Conservation (phyloP, 2,329 filamentous ascomycete genomes). For the Neopestalotiopsis sp. region DNA sequence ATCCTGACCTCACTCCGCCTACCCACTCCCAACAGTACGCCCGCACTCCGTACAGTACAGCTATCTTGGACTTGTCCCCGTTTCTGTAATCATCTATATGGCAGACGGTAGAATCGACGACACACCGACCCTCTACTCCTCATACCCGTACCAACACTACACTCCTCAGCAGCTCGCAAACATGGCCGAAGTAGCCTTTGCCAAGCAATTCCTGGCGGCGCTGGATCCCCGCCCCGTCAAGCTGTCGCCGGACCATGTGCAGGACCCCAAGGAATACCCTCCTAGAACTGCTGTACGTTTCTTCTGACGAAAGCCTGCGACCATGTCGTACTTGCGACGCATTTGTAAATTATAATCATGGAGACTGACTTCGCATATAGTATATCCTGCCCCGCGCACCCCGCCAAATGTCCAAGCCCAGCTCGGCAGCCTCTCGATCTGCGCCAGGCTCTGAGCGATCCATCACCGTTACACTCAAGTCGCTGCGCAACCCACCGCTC, state of each 20-base stretch:
- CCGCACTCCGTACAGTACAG: conserved; percentile 4
- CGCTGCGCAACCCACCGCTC: conserved; percentile 75
- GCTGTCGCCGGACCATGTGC: conserved; percentile 87
- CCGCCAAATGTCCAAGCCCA: conserved; percentile 56
- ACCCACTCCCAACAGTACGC: not conserved
- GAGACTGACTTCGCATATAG: conserved; percentile 43
- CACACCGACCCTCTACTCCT: conserved; percentile 18
- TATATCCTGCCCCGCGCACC: conserved; percentile 75
- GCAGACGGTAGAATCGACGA: conserved; percentile 2
- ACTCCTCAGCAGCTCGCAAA: conserved; percentile 31
- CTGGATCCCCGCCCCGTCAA: conserved; percentile 81
- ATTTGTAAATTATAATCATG: too few species aligned
- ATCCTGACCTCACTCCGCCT: conserved; percentile 6
- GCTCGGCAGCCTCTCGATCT: conserved; percentile 39
- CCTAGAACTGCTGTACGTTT: conserved; percentile 73
- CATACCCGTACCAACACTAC: conserved; percentile 25
- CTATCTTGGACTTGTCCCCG: not conserved
- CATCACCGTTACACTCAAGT: conserved; percentile 69
- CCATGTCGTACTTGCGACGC: not conserved
- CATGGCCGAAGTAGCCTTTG: conserved; percentile 87
- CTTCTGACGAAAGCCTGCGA: not conserved
- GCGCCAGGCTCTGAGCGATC: conserved; percentile 59
- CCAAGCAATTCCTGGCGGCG: conserved; percentile 79
- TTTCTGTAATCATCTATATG: conserved; percentile 1
- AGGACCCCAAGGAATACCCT: conserved; percentile 81